Percentiles rank a stretch among this genome's conserved stretches.
These are phyloP conservation scores for Bolboschoenus planiculmis DNA, from an alignment of 176 grass and related monocot genomes.

Conservation along the genomic window DNA sequence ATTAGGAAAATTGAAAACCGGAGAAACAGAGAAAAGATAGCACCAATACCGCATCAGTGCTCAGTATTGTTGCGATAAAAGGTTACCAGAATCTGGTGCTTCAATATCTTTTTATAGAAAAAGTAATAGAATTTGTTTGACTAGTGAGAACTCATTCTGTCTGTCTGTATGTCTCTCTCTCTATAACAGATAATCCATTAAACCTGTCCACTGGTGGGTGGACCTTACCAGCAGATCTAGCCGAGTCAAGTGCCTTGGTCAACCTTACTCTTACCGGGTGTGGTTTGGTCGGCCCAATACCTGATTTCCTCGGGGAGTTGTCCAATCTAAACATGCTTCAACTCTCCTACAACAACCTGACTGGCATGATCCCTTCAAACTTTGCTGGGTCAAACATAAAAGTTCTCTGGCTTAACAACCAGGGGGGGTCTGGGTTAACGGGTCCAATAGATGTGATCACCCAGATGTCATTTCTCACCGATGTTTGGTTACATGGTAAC, in stretches of 20 bases:
- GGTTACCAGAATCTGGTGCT: not conserved
- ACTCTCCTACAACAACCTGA: constrained; percentile 67
- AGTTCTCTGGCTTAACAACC: constrained; percentile 88
- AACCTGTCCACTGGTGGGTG: constrained; percentile 43
- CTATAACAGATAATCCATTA: constrained; percentile 37
- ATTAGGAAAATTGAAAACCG: not conserved
- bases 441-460: constrained; percentile 50
- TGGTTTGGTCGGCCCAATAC: constrained; percentile 43
- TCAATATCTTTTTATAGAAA: not conserved
- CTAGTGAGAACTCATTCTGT: not conserved
- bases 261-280: constrained; percentile 35
- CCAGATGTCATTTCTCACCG: constrained; percentile 36
- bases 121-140: not conserved
- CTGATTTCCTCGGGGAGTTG: constrained; percentile 38
- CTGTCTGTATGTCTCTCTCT: not conserved
- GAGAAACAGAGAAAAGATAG: not conserved
- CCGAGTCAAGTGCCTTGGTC: constrained; percentile 36
- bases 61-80: too few species aligned
- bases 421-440: constrained; percentile 28
- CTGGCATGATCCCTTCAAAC: constrained; percentile 37
- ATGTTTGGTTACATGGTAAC: constrained; percentile 86
- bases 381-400: constrained; percentile 35
- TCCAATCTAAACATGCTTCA: constrained; percentile 34
- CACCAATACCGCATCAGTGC: not conserved
- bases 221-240: constrained; percentile 28